Evolutionary conservation across 2,329 filamentous ascomycete species (phyloP).

Genomic region (Claviceps monticola): DNA sequence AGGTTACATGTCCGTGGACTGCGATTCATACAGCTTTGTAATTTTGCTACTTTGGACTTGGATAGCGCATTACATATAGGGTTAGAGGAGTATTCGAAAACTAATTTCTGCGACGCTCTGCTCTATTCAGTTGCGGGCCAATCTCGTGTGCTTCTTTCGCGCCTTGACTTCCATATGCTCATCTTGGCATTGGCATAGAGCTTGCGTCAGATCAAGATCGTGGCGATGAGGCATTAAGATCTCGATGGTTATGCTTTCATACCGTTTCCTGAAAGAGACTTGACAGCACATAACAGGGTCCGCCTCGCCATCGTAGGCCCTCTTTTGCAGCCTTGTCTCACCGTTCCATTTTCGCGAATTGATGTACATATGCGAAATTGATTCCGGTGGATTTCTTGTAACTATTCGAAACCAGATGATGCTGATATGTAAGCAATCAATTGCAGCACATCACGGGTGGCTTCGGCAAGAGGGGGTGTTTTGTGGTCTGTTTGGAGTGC

Average conservation of each 20-base stretch:
- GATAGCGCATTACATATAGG: not conserved
- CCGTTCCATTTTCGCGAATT: too few relatives aligned
- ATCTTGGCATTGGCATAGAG: not conserved
- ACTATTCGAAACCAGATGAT: too few relatives aligned
- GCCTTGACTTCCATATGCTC: not conserved
- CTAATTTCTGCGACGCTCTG: not conserved
- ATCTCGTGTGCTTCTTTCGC: not conserved
- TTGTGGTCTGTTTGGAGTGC: too few relatives aligned
- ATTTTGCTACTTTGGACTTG: not conserved
- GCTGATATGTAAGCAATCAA: too few relatives aligned
- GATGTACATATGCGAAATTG: too few relatives aligned
- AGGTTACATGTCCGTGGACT: not conserved
- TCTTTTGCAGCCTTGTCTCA: not conserved
- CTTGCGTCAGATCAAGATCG: not conserved
- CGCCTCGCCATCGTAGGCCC: not conserved
- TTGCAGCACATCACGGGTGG: too few relatives aligned
- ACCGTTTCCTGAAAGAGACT: too few relatives aligned
- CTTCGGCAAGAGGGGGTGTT: too few relatives aligned
- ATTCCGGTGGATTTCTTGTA: too few relatives aligned
- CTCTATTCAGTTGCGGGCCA: not conserved
- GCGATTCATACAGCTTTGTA: not conserved
- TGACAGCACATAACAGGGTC: not conserved
- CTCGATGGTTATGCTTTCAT: not conserved
- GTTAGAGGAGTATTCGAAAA: not conserved
- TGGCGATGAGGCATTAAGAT: not conserved